A percentile compares a stretch with the other conserved stretches of the same genome.
phyloP scores from a whole-genome alignment of 106 monocot genomes.

The Allium sativum region DNA sequence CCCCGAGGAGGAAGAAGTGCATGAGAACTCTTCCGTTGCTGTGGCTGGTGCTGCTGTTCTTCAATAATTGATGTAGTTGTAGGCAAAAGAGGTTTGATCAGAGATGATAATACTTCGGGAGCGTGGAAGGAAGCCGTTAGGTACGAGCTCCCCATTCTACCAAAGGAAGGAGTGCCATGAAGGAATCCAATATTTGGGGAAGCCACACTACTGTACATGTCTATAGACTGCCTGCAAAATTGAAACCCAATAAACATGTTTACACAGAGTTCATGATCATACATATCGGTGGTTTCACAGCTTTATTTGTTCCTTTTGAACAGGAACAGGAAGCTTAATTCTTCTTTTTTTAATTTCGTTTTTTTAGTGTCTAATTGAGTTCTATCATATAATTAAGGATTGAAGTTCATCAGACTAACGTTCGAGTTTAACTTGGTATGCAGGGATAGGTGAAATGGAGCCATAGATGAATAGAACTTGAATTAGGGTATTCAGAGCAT shows the following conservation, averaged over 20 bases:
- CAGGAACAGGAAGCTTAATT: neutral
- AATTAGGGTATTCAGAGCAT: too few relatives aligned
- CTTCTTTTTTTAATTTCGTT: too few relatives aligned
- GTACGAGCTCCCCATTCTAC: slow-evolving; percentile 75
- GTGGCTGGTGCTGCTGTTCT: slow-evolving; percentile 14
- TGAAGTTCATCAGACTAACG: too few relatives aligned
- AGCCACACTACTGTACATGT: slow-evolving; percentile 76
- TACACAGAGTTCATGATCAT: neutral
- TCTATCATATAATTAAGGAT: too few relatives aligned
- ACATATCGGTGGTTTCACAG: neutral
- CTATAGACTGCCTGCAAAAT: slow-evolving; percentile 78
- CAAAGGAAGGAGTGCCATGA: slow-evolving; percentile 16
- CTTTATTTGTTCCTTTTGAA: neutral
- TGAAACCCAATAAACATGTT: neutral
- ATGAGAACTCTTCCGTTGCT: slow-evolving; percentile 51
- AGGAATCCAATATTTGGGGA: slow-evolving; percentile 55
- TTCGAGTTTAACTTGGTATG: too few relatives aligned
- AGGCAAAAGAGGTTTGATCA: slow-evolving; percentile 72
- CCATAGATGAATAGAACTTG: too few relatives aligned
- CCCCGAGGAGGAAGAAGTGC: slow-evolving; percentile 26
- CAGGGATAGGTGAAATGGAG: too few relatives aligned
- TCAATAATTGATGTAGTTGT: slow-evolving; percentile 7
- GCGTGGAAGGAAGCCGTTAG: slow-evolving; percentile 69
- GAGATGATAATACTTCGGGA: slow-evolving; percentile 51
- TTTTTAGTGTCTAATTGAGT: neutral